Percentiles rank a stretch among this genome's conserved stretches.
These are phyloP conservation scores for Discostella stelligeroides DNA, from an alignment of 108 stramenopile genomes.

Conservation along the genomic window DNA sequence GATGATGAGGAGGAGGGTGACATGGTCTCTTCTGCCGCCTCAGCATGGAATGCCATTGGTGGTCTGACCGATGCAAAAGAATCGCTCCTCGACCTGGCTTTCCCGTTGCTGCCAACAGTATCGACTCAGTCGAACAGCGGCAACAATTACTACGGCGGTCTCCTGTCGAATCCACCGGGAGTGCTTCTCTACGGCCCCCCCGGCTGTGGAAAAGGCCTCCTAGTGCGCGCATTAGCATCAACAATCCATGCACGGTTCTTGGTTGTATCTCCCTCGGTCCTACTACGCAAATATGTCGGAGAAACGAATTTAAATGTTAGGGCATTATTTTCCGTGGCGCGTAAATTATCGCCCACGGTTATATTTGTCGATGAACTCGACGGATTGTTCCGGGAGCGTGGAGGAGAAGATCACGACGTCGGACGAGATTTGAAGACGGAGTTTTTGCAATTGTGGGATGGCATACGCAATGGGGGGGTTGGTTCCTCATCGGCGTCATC, in stretches of 20 bases:
- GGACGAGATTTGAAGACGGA: conserved; percentile 94
- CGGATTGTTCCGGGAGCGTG: conserved; percentile 83
- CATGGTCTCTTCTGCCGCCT: conserved; percentile 6
- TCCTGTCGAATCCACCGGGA: conserved; percentile 57
- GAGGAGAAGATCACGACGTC: conserved; percentile 87
- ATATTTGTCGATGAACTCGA: conserved; percentile 97
- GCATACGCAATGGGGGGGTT: conserved; percentile 34
- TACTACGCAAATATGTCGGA: conserved; percentile 93
- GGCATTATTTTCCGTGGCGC: conserved; percentile 87
- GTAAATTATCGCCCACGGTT: conserved; percentile 66
- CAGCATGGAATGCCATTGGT: conserved; percentile 51
- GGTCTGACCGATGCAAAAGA: conserved; percentile 49
- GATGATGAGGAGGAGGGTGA: too few species aligned
- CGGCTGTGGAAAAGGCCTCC: conserved; percentile 91
- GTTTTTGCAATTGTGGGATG: conserved; percentile 96
- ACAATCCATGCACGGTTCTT: conserved; percentile 84
- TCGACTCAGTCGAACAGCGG: neutral
- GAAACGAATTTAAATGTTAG: conserved; percentile 94
- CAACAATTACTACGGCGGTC: conserved; percentile 41
- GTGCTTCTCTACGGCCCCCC: conserved; percentile 82
- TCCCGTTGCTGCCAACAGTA: conserved; percentile 38
- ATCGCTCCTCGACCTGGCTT: conserved; percentile 46
- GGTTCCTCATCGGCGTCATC: conserved; percentile 27
- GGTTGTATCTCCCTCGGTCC: conserved; percentile 86
- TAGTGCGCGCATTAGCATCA: conserved; percentile 83